A percentile compares a stretch with the other conserved stretches of the same genome.
Conservation (phyloP, 495 filamentous ascomycete genomes). For the Penicillium daleae region DNA sequence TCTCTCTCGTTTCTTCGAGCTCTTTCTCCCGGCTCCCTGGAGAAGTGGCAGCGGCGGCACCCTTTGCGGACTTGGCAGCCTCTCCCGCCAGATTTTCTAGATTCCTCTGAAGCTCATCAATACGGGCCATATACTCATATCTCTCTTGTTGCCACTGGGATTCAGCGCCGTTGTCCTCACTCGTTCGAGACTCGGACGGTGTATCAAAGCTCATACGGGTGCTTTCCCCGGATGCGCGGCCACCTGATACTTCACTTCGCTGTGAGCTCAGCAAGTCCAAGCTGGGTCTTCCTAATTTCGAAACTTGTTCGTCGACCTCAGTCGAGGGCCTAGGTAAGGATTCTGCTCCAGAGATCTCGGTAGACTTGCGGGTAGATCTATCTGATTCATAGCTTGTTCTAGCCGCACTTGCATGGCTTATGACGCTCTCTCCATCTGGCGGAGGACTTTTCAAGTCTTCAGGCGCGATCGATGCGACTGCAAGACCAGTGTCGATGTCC, state of each 20-base stretch:
- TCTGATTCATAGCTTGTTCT: slow-evolving; percentile 41
- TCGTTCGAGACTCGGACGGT: slow-evolving; percentile 17
- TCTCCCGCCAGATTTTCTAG: slow-evolving; percentile 83
- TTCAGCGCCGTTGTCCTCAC: slow-evolving; percentile 63
- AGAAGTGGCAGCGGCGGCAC: slow-evolving; percentile 61
- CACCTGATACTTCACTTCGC: background rate
- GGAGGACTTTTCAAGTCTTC: slow-evolving; percentile 23
- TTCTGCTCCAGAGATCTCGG: slow-evolving; percentile 28
- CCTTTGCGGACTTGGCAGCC: slow-evolving; percentile 70
- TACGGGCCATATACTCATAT: slow-evolving; percentile 81
- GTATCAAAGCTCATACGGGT: slow-evolving; percentile 21
- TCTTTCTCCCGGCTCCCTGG: slow-evolving; percentile 72
- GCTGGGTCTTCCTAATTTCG: slow-evolving; percentile 9
- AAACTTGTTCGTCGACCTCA: slow-evolving; percentile 23
- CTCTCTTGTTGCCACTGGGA: slow-evolving; percentile 76
- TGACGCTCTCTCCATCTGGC: slow-evolving; percentile 16
- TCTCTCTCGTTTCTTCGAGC: slow-evolving; percentile 85
- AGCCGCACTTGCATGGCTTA: slow-evolving; percentile 8
- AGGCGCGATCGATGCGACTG: slow-evolving; percentile 20
- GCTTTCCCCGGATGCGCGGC: slow-evolving; percentile 21
- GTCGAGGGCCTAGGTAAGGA: slow-evolving; percentile 15
- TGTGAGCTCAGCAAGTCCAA: slow-evolving; percentile 19
- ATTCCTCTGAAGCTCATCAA: slow-evolving; percentile 90
- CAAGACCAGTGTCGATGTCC: slow-evolving; percentile 40
- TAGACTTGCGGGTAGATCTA: slow-evolving; percentile 37